These are phyloP conservation scores for Penicillium sp. DNA, from an alignment of 2,329 filamentous ascomycete species.

Conservation along the genomic window DNA sequence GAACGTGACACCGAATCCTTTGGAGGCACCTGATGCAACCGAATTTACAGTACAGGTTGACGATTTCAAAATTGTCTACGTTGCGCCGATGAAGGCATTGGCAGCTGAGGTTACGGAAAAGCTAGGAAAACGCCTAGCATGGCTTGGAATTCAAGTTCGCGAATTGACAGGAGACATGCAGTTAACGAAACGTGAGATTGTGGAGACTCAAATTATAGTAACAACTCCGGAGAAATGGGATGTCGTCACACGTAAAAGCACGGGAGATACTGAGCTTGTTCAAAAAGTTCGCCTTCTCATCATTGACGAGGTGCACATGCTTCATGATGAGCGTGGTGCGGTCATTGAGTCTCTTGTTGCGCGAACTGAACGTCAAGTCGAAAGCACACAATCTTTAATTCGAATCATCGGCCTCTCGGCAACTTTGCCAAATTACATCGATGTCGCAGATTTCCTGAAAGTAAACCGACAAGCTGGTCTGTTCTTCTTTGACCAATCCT, in stretches of 20 bases:
- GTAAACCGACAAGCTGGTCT: constrained; percentile 90
- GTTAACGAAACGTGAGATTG: constrained; percentile 90
- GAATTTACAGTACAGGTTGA: constrained; percentile 80
- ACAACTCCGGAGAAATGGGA: constrained; percentile 99
- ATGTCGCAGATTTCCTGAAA: constrained; percentile 94
- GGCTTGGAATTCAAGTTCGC: constrained; percentile 87
- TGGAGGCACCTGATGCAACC: constrained; percentile 66
- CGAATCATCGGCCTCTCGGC: constrained; percentile 93
- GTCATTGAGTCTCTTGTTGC: constrained; percentile 95
- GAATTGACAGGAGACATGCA: constrained; percentile 99
- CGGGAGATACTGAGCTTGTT: constrained; percentile 93
- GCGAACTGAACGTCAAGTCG: constrained; percentile 90
- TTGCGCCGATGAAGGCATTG: constrained; percentile 97
- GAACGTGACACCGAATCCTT: constrained; percentile 74
- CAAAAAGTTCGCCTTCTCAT: constrained; percentile 95
- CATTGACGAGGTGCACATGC: constrained; percentile 99
- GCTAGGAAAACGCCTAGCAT: constrained; percentile 82
- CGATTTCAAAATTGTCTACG: constrained; percentile 97
- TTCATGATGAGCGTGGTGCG: constrained; percentile 94
- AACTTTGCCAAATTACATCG: constrained; percentile 91
- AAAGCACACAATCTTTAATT: constrained; percentile 96
- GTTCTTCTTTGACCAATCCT: constrained; percentile 96
- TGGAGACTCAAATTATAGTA: constrained; percentile 95
- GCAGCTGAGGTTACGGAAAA: constrained; percentile 96
- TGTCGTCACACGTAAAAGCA: constrained; percentile 94